phyloP scores from a whole-genome alignment of 129 eudicot genomes.

The Oenanthe sinensis region DNA sequence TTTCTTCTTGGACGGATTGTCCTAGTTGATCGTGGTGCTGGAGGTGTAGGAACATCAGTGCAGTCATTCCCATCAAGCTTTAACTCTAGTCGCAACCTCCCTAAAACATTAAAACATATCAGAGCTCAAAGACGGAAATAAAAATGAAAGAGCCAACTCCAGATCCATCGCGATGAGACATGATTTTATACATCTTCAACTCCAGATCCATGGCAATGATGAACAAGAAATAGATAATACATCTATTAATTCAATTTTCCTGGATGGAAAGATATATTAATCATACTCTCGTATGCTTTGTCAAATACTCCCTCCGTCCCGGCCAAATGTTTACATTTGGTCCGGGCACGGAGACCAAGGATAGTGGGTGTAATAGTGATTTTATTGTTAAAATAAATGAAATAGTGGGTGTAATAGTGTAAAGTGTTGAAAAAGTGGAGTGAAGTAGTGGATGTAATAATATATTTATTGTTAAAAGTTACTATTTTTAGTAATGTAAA shows the following conservation, averaged over 20 bases:
- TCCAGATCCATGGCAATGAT: neutral
- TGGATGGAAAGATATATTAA: neutral
- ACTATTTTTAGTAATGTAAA: no score
- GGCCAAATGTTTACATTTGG: no score
- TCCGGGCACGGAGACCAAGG: no score
- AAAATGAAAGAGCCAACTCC: neutral
- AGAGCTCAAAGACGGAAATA: neutral
- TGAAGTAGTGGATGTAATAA: no score
- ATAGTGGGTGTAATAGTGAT: no score
- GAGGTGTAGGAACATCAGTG: constrained; percentile 57
- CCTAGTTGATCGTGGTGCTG: constrained; percentile 51
- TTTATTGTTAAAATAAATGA: no score
- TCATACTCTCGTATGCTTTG: neutral
- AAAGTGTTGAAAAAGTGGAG: no score
- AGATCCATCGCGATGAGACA: neutral
- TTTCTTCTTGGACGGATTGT: constrained; percentile 50
- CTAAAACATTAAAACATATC: constrained; percentile 24
- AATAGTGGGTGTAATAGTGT: no score
- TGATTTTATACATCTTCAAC: neutral
- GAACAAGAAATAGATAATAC: neutral
- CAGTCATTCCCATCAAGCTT: constrained; percentile 31
- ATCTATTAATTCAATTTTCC: no score
- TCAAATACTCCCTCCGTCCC: no score
- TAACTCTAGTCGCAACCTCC: constrained; percentile 45
- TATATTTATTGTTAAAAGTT: no score